phyloP scores from a whole-genome alignment of 768 basidiomycete species.

The Leccinum ochraceum region DNA sequence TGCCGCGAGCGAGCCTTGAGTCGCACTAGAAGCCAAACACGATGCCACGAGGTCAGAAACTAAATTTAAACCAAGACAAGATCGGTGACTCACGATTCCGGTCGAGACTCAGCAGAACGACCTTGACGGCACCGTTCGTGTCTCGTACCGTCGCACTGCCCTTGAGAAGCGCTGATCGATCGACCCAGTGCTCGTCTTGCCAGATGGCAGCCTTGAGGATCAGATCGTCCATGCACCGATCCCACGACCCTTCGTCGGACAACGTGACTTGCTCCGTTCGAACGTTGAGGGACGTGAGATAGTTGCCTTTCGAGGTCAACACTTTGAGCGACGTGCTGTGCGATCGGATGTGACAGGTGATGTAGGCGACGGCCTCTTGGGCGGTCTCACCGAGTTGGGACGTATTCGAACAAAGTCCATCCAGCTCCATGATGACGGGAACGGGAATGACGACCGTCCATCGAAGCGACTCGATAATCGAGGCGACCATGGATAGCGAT shows the following conservation, averaged over 20 bases:
- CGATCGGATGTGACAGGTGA: conserved; percentile 73
- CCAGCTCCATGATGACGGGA: conserved; percentile 95
- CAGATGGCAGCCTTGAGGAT: conserved; percentile 91
- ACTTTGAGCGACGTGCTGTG: conserved; percentile 84
- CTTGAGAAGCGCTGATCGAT: conserved; percentile 75
- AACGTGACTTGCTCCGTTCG: conserved; percentile 86
- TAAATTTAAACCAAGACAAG: conserved; percentile 12
- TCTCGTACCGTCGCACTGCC: conserved; percentile 35
- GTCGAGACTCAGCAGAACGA: conserved; percentile 88
- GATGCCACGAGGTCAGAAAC: conserved; percentile 11
- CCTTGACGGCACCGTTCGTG: conserved; percentile 62
- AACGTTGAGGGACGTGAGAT: conserved; percentile 78
- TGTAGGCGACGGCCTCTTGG: conserved; percentile 67
- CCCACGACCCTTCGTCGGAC: conserved; percentile 45
- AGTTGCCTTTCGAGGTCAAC: conserved; percentile 94
- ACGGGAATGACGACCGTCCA: conserved; percentile 94
- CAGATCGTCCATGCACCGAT: conserved; percentile 91
- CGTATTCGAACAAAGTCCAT: conserved; percentile 75
- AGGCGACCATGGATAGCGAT: conserved; percentile 69
- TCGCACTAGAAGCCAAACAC: conserved; percentile 58
- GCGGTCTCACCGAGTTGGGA: conserved; percentile 76
- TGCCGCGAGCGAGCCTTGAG: conserved; percentile 88
- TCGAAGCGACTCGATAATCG: conserved; percentile 72
- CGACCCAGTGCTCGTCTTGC: conserved; percentile 92
- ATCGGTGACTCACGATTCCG: conserved; percentile 70